These are phyloP conservation scores for Wickerhamiella musiphila DNA, from an alignment of 805 yeast genomes.

Conservation along the genomic window DNA sequence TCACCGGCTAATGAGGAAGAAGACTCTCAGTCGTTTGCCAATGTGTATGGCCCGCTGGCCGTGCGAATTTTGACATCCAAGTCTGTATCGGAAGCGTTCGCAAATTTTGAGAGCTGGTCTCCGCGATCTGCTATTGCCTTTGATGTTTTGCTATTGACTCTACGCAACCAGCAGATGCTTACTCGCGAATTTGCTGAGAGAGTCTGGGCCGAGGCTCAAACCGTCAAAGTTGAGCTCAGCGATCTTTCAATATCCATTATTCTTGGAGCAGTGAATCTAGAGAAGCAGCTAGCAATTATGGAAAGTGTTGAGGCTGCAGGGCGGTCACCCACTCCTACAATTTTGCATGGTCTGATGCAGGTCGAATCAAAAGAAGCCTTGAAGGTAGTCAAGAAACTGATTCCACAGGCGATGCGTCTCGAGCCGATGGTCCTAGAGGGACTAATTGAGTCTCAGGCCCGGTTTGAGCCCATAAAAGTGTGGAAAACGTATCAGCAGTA, in stretches of 20 bases:
- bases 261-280: slow-evolving; percentile 5
- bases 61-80: slow-evolving; percentile 7
- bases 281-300: slow-evolving; percentile 4
- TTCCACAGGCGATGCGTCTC: slow-evolving; percentile 1
- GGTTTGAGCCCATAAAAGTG: slow-evolving; percentile 9
- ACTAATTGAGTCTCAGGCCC: slow-evolving; percentile 16
- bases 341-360: slow-evolving; percentile 5
- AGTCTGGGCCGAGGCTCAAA: slow-evolving; percentile 6
- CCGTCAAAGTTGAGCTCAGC: slow-evolving; percentile 11
- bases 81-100: slow-evolving; percentile 8
- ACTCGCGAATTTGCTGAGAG: slow-evolving; percentile 9
- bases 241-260: slow-evolving; percentile 5
- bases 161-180: slow-evolving; percentile 11
- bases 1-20: slow-evolving; percentile 1
- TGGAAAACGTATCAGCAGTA: slow-evolving; percentile 23
- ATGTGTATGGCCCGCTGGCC: slow-evolving; percentile 6
- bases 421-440: slow-evolving; percentile 17
- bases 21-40: slow-evolving; percentile 12
- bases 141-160: slow-evolving; percentile 12
- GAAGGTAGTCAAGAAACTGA: background rate
- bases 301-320: slow-evolving; percentile 4
- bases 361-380: slow-evolving; percentile 4
- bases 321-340: slow-evolving; percentile 5
- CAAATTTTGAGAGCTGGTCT: slow-evolving; percentile 3
- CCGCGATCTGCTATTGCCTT: slow-evolving; percentile 11